Evolutionary conservation across 305 asterid genomes (phyloP).

Genomic region (Solanum hybrid): DNA sequence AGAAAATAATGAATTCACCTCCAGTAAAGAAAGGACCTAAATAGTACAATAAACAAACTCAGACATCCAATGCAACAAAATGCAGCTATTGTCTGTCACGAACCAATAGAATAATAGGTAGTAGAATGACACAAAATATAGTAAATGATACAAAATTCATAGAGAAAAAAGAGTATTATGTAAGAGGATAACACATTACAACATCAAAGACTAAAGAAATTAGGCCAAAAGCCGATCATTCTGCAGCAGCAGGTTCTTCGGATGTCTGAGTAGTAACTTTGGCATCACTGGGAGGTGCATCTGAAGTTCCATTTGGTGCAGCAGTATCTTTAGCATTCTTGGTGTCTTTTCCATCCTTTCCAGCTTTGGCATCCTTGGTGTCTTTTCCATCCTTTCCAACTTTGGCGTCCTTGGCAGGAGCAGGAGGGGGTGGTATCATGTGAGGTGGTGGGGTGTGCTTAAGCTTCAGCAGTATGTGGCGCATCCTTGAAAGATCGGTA

Average conservation of each 20-base stretch:
- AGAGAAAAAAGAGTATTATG: background rate
- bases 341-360: background rate
- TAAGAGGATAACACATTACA: background rate
- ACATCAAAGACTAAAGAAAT: background rate
- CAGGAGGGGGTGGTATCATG: slow-evolving; percentile 87
- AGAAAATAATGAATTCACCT: background rate
- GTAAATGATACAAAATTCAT: slow-evolving; percentile 2
- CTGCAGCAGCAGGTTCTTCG: slow-evolving; percentile 1
- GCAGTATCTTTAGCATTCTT: slow-evolving; percentile 30
- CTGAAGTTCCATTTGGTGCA: slow-evolving; percentile 4
- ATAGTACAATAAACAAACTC: slow-evolving; percentile 1
- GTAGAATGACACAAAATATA: slow-evolving; percentile 1
- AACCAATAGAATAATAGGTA: slow-evolving; percentile 3
- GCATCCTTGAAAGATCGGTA: slow-evolving; percentile 93
- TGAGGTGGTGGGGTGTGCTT: slow-evolving; percentile 95
- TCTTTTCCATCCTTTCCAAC: slow-evolving; percentile 40
- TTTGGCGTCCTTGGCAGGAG: slow-evolving; percentile 62
- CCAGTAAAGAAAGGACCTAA: background rate
- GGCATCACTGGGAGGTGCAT: background rate
- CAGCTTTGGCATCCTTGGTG: slow-evolving; percentile 8
- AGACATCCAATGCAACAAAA: background rate
- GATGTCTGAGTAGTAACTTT: slow-evolving; percentile 3
- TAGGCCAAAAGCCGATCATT: background rate
- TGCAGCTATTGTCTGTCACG: background rate
- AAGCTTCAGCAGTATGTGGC: slow-evolving; percentile 78